phyloP scores from a whole-genome alignment of 2,329 filamentous ascomycete species.

The Epicoccum sorghinum region DNA sequence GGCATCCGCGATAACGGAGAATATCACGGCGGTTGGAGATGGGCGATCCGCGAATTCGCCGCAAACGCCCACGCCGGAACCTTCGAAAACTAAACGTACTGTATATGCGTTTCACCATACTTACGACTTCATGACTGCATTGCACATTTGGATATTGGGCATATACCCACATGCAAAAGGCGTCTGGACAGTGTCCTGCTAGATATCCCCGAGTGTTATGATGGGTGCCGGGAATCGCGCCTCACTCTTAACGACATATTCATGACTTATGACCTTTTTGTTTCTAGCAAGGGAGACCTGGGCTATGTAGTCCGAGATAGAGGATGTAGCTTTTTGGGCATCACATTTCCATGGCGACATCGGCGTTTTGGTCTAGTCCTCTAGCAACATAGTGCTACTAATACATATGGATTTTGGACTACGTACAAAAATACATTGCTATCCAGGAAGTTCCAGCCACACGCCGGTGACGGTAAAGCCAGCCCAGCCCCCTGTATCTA shows the following conservation, averaged over 20 bases:
- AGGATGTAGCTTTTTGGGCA: conserved; percentile 13
- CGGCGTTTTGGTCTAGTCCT: conserved; percentile 14
- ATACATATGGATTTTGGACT: conserved; percentile 16
- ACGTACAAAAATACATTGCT: conserved; percentile 5
- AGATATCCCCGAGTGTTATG: conserved; percentile 47
- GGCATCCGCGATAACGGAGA: conserved; percentile 55
- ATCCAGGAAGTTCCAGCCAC: background rate
- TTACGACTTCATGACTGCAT: conserved; percentile 44
- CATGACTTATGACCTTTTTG: conserved; percentile 37
- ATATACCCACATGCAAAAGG: conserved; percentile 36
- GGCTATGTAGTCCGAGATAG: conserved; percentile 13
- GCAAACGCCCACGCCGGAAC: conserved; percentile 31
- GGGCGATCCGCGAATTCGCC: conserved; percentile 67
- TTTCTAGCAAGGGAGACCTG: conserved; percentile 13
- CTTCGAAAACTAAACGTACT: conserved; percentile 21
- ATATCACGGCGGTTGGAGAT: conserved; percentile 68
- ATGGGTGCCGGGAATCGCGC: conserved; percentile 35
- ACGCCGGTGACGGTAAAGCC: conserved; percentile 1
- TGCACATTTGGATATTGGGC: conserved; percentile 30
- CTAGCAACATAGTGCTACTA: conserved; percentile 16
- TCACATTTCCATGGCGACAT: conserved; percentile 12
- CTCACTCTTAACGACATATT: conserved; percentile 46
- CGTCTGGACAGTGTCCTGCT: conserved; percentile 30
- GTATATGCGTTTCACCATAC: conserved; percentile 25
- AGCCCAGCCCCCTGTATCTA: background rate